A percentile compares a stretch with the other conserved stretches of the same genome.
Conservation (phyloP, 306 rosid genomes). For the Boehmeria nivea region DNA sequence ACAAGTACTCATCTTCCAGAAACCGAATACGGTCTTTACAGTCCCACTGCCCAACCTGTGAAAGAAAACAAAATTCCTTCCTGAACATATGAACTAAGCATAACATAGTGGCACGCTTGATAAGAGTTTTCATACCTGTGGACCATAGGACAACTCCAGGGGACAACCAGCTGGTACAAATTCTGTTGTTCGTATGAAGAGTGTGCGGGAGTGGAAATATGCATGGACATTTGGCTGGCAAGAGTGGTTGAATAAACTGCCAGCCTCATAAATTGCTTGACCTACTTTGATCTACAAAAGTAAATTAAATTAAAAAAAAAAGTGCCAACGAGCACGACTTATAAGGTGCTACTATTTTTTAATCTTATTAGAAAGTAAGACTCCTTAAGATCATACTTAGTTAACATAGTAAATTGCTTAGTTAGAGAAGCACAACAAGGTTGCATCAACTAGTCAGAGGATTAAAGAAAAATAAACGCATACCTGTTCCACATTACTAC, state of each 20-base stretch:
- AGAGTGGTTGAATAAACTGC: constrained; percentile 88
- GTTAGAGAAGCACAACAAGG: no score
- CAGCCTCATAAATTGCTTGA: constrained; percentile 71
- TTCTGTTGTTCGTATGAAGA: constrained; percentile 59
- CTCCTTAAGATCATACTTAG: no score
- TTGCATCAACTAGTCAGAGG: no score
- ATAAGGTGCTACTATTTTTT: constrained; percentile 11
- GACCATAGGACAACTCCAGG: constrained; percentile 86
- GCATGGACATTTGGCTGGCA: constrained; percentile 79
- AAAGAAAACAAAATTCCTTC: constrained; percentile 15
- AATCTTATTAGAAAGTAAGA: neutral
- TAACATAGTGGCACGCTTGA: neutral
- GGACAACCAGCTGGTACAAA: constrained; percentile 46
- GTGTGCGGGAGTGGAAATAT: constrained; percentile 71
- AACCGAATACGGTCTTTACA: constrained; percentile 58
- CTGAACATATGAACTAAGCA: constrained; percentile 8
- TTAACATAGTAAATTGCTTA: no score
- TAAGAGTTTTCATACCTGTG: constrained; percentile 53
- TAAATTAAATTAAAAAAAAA: no score
- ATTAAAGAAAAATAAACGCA: constrained; percentile 10
- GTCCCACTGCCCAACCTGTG: constrained; percentile 88
- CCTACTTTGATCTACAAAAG: constrained; percentile 68
- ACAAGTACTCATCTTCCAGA: constrained; percentile 66
- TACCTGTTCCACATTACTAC: constrained; percentile 82
- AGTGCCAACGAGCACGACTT: no score